Conservation (phyloP, 1,139 yeast genomes). For the Suhomyces atakaporum region DNA sequence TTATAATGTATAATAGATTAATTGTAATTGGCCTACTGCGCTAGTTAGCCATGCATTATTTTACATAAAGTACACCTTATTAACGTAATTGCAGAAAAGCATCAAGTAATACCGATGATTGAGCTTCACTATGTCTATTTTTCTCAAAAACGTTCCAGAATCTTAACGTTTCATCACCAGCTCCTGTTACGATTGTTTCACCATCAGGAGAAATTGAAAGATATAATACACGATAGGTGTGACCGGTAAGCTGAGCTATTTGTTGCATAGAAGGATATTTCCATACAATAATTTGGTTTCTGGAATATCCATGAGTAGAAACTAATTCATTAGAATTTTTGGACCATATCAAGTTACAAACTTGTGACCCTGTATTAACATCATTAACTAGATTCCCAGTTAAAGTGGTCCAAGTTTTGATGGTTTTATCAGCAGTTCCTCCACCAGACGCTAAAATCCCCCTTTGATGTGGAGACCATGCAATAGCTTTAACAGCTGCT, state of each 20-base stretch:
- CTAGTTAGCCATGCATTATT: constrained; percentile 2
- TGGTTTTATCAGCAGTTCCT: constrained; percentile 90
- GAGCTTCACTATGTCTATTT: constrained; percentile 56
- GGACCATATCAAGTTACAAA: constrained; percentile 93
- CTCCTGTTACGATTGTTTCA: constrained; percentile 96
- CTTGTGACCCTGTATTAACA: constrained; percentile 93
- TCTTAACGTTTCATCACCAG: constrained; percentile 94
- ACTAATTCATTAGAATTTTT: constrained; percentile 89
- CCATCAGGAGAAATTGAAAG: constrained; percentile 96
- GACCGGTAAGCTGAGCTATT: constrained; percentile 91
- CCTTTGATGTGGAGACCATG: constrained; percentile 97
- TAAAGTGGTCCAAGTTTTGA: constrained; percentile 90
- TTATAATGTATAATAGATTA: constrained; percentile 1
- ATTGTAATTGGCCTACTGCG: neutral
- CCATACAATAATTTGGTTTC: constrained; percentile 93
- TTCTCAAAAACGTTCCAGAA: constrained; percentile 93
- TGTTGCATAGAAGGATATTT: constrained; percentile 92
- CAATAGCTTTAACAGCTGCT: constrained; percentile 95
- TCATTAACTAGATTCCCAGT: constrained; percentile 75
- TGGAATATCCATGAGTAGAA: constrained; percentile 92
- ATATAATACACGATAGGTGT: constrained; percentile 88
- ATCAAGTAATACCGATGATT: constrained; percentile 68
- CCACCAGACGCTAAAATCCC: constrained; percentile 96
- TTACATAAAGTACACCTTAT: constrained; percentile 4
- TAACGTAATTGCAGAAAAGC: constrained; percentile 77